phyloP scores from a whole-genome alignment of 257 asterid genomes.

The Voacanga thouarsii region DNA sequence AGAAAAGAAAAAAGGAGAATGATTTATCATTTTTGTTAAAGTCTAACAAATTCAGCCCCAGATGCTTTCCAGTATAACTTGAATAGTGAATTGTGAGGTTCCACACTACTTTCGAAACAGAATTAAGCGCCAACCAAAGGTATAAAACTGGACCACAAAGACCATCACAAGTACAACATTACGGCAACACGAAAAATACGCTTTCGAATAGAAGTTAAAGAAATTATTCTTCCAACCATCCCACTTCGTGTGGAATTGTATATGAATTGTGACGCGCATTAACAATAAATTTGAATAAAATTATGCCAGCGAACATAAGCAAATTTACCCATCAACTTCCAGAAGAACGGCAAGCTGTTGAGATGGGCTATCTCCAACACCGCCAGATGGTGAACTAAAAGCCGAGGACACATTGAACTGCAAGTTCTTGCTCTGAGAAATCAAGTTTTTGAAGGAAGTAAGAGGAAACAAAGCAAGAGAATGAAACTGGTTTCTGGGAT shows the following conservation, averaged over 20 bases:
- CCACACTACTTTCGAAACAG: neutral
- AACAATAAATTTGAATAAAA: too few relatives aligned
- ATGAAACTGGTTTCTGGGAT: conserved; percentile 14
- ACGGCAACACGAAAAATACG: neutral
- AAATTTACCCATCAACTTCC: conserved; percentile 82
- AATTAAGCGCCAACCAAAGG: neutral
- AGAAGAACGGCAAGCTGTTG: conserved; percentile 65
- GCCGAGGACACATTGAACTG: conserved; percentile 33
- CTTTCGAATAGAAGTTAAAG: neutral
- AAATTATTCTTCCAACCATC: neutral
- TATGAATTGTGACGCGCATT: neutral
- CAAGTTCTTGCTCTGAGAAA: conserved; percentile 29
- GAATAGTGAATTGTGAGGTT: neutral
- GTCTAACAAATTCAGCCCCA: neutral
- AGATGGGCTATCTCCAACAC: conserved; percentile 32
- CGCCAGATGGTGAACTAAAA: conserved; percentile 23
- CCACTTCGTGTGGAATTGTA: too few relatives aligned
- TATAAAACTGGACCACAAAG: neutral
- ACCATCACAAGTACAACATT: neutral
- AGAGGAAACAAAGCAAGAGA: conserved; percentile 21
- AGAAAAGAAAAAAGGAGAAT: neutral
- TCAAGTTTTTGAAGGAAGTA: conserved; percentile 23
- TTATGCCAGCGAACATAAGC: neutral
- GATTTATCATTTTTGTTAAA: neutral
- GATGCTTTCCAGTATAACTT: neutral